Base-by-base conservation (phyloP, 139 green algal species). In the Chlamydomonas sp. region DNA sequence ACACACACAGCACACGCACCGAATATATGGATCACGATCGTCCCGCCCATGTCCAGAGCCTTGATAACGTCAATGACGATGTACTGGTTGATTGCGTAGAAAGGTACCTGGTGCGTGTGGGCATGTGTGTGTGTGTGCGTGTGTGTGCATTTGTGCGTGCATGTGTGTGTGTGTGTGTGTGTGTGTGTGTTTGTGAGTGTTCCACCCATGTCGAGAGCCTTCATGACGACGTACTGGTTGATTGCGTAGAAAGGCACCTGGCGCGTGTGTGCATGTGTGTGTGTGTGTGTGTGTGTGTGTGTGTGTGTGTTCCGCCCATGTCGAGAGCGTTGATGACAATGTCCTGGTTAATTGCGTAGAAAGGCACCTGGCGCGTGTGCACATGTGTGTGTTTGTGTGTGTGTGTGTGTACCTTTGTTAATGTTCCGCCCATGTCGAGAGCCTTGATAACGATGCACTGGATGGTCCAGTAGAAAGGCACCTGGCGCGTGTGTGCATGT, bases 361-460 rank as follows among this genome's bases (percentile, higher is more conserved):
- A 22, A 0, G 82, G 82, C 0, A 90, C 82, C 77, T 88, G 72
- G n/a, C n/a, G n/a, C n/a, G n/a, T n/a, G n/a, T n/a, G n/a, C n/a
- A n/a, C n/a, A n/a, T n/a, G n/a, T n/a, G n/a, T n/a, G n/a, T n/a
- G n/a, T n/a, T n/a, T n/a, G n/a, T n/a, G n/a, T n/a, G n/a, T n/a
- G n/a, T n/a, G n/a, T n/a, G n/a, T n/a, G n/a, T n/a, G n/a, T n/a
- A n/a, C n/a, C n/a, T n/a, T n/a, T n/a, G n/a, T n/a, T 30, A 80
- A 75, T 50, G 57, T 74, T 39, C 79, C 79, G 13, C 79, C 79
- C 64, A 82, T 82, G 60, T 85, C 79, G 3, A 85, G 72, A 26
- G 60, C 75, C 58, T 82, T 74, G 39, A 81, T 61, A 20, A 75
- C 65, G 13, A 84, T 62, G 47, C 79, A 67, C 66, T 78, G 70